Evolutionary conservation across 2,329 filamentous ascomycete species (phyloP).

Genomic region (Septoria linicola): DNA sequence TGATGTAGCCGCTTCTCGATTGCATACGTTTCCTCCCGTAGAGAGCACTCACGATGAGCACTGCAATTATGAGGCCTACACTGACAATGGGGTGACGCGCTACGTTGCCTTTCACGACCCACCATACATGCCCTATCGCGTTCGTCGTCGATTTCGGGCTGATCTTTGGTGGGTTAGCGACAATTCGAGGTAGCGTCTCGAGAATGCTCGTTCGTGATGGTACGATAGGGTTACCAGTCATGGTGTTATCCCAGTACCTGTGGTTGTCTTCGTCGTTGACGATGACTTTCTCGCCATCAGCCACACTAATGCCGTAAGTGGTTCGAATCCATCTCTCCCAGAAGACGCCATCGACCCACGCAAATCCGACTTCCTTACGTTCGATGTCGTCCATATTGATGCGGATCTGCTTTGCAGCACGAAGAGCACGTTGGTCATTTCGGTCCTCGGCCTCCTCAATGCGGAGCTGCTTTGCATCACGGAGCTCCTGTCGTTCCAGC

Average conservation of each 20-base stretch:
- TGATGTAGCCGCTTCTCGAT: conserved; percentile 37
- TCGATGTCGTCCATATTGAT: conserved; percentile 88
- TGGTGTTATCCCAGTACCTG: conserved; percentile 90
- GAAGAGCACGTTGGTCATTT: conserved; percentile 80
- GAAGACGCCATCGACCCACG: conserved; percentile 95
- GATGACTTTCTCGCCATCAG: conserved; percentile 84
- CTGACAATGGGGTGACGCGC: conserved; percentile 48
- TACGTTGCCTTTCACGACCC: conserved; percentile 43
- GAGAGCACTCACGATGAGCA: conserved; percentile 38
- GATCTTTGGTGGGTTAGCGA: conserved; percentile 67
- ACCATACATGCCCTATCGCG: conserved; percentile 67
- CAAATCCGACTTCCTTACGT: conserved; percentile 87
- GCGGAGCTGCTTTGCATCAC: conserved; percentile 89
- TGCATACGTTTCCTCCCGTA: conserved; percentile 37
- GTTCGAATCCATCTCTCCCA: conserved; percentile 96
- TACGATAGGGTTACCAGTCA: conserved; percentile 84
- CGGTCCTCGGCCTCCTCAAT: conserved; percentile 96
- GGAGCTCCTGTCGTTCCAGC: conserved; percentile 85
- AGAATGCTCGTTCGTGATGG: conserved; percentile 87
- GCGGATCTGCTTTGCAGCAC: conserved; percentile 83
- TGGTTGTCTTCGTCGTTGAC: conserved; percentile 97
- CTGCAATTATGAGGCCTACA: conserved; percentile 57
- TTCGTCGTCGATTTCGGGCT: conserved; percentile 75
- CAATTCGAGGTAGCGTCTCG: conserved; percentile 75
- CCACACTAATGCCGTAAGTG: conserved; percentile 90